Evolutionary conservation across 257 asterid genomes (phyloP), one percentile per base, ranked within the genome.

Genomic region (Ligustrum vulgare): DNA sequence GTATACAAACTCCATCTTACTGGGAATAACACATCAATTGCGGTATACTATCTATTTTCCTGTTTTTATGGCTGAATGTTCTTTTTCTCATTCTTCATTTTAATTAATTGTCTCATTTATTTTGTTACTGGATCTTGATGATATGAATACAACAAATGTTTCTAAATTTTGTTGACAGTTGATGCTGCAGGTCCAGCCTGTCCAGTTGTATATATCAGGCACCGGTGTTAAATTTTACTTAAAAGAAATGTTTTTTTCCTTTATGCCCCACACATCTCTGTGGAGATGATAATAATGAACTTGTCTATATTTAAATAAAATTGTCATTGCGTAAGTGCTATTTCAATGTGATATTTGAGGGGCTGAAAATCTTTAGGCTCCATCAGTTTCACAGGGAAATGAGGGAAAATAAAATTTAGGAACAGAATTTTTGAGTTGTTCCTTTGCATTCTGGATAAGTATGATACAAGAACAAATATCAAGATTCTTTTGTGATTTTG

Each of bases 1-100:
- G 99, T 95, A 6, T 95, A 95, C 86, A 93, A 93, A 84, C 96
- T 95, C 76, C 85, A 91, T 72, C 85, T 93, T 74, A 91, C 96
- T 32, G 94, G 91, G 54, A 66, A 71, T 23, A 37, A 86, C 80
- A 95, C 99, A n/a, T 95, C 99, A 28, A 72, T 95, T 79, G 97
- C 96, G 96, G 98, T 94, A 94, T 80, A 66, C 72, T 75, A 33
- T 76, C 62, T 41, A 8, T 76, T 49, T 33, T 2, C 70, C 31
- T 56, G 39, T 8, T 60, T 60, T 47, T 77, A 16, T 68, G 69
- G 49, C 31, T 5, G 18, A 35, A 67, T 56, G 35, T 67, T 43
- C 33, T 58, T 37, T 77, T 49, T 71, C 36, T 62, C 20, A 10
- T 75, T 68, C 18, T 35, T 43, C 5, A 22, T 67, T 51, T 34